phyloP scores from a whole-genome alignment of 2,329 filamentous ascomycete genomes.

The Verticillium nonalfalfae region DNA sequence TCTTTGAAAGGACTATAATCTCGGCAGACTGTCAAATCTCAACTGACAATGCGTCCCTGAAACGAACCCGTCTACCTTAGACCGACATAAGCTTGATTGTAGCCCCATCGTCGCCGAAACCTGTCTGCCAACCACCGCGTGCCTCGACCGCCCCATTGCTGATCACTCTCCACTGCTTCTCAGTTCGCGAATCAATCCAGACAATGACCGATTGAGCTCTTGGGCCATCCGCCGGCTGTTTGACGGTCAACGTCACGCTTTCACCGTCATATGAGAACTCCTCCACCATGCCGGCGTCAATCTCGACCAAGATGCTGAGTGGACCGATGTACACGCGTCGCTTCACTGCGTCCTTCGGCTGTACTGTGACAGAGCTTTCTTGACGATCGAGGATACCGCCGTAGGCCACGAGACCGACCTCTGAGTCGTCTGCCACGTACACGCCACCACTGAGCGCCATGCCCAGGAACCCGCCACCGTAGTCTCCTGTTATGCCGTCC shows the following conservation, averaged over 20 bases:
- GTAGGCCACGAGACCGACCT: slow-evolving; percentile 41
- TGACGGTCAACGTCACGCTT: background rate
- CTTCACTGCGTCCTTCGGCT: slow-evolving; percentile 38
- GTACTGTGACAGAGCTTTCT: slow-evolving; percentile 23
- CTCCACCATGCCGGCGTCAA: slow-evolving; percentile 36
- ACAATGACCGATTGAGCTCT: slow-evolving; percentile 21
- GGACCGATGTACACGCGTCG: slow-evolving; percentile 41
- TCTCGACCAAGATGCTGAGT: slow-evolving; percentile 29
- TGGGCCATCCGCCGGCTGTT: slow-evolving; percentile 3
- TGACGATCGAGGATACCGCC: slow-evolving; percentile 32
- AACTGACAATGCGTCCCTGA: background rate
- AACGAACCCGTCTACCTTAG: slow-evolving; percentile 2
- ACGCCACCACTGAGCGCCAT: slow-evolving; percentile 41
- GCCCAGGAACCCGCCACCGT: slow-evolving; percentile 48
- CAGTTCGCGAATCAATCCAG: slow-evolving; percentile 26
- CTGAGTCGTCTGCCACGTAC: slow-evolving; percentile 38
- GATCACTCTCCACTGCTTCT: slow-evolving; percentile 6
- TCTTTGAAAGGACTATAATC: no score
- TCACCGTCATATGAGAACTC: slow-evolving; percentile 24
- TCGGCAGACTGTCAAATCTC: background rate
- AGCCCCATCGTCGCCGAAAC: background rate
- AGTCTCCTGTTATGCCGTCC: slow-evolving; percentile 52
- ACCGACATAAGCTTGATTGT: slow-evolving; percentile 10
- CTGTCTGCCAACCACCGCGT: slow-evolving; percentile 14
- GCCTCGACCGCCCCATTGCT: background rate